Evolutionary conservation across 2,329 filamentous ascomycete genomes (phyloP).

Genomic region (Bipolaris zeicola): DNA sequence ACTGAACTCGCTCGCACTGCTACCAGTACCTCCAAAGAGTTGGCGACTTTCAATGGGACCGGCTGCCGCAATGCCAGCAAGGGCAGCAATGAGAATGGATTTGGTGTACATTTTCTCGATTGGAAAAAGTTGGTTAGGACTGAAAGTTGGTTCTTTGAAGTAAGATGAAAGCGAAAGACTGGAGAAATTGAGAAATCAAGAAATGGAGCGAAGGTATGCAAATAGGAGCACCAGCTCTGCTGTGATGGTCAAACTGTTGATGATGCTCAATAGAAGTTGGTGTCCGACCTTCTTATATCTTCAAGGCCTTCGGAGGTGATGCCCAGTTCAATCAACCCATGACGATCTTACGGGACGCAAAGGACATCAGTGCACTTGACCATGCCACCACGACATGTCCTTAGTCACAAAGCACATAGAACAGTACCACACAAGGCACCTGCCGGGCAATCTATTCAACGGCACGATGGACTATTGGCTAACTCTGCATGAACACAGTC

Average conservation of each 20-base stretch:
- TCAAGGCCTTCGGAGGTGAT: not conserved
- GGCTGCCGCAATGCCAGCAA: slow-evolving; percentile 29
- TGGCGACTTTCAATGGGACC: slow-evolving; percentile 36
- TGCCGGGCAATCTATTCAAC: slow-evolving; percentile 14
- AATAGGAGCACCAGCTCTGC: slow-evolving; percentile 3
- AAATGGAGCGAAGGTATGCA: slow-evolving; percentile 1
- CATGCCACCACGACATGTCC: slow-evolving; percentile 5
- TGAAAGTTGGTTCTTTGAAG: not conserved
- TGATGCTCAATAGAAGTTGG: slow-evolving; percentile 2
- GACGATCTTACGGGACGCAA: not conserved
- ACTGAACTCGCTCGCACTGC: slow-evolving; percentile 48
- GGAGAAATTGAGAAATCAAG: slow-evolving; percentile 4
- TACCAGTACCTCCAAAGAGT: slow-evolving; percentile 25
- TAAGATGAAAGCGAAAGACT: not conserved
- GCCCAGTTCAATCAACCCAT: slow-evolving; percentile 1
- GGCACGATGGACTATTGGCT: slow-evolving; percentile 7
- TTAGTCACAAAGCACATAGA: not conserved
- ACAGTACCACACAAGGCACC: not conserved
- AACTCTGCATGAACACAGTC: not conserved
- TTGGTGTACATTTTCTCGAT: slow-evolving; percentile 33
- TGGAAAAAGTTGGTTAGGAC: not conserved
- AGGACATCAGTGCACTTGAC: not conserved
- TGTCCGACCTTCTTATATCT: slow-evolving; percentile 9
- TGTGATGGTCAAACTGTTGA: not conserved
- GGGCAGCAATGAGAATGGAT: slow-evolving; percentile 26